Conservation (phyloP, 768 basidiomycete genomes). For the Phylloporus sp. region DNA sequence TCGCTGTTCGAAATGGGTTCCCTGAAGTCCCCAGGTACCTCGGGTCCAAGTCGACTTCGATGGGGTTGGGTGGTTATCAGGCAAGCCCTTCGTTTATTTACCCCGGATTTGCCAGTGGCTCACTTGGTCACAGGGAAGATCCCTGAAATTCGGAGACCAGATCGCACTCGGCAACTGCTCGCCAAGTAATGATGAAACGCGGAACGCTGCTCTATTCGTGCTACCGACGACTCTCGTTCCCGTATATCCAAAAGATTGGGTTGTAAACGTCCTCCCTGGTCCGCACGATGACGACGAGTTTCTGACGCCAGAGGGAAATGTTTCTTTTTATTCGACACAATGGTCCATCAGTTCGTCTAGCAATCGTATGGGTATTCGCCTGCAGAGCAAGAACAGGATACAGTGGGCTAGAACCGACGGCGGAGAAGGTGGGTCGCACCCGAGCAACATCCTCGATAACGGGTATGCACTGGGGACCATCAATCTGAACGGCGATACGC, state of each 20-base stretch:
- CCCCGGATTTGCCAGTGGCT: conserved; percentile 1
- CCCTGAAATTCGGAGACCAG: conserved; percentile 47
- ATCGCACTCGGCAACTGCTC: conserved; percentile 37
- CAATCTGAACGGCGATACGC: conserved; percentile 67
- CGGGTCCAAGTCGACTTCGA: conserved; percentile 61
- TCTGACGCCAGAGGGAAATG: conserved; percentile 43
- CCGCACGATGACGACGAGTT: conserved; percentile 60
- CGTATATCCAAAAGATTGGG: conserved; percentile 45
- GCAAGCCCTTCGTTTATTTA: conserved; percentile 23
- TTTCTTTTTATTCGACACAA: conserved; percentile 44
- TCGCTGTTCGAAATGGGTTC: conserved; percentile 57
- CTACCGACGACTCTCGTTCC: conserved; percentile 36
- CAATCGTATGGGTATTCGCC: conserved; percentile 60
- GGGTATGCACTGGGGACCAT: conserved; percentile 51
- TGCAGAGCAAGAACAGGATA: conserved; percentile 42
- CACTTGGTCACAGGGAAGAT: conserved; percentile 39
- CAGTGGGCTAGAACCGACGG: conserved; percentile 52
- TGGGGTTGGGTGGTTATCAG: conserved; percentile 59
- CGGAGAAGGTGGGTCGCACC: conserved; percentile 65
- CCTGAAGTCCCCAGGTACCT: conserved; percentile 52
- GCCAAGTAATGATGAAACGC: conserved; percentile 16
- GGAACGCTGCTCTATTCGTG: not conserved
- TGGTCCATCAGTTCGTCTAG: conserved; percentile 55
- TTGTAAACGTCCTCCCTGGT: conserved; percentile 51
- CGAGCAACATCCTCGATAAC: conserved; percentile 62